These are phyloP conservation scores for Solanum etuberosum DNA, from an alignment of 257 asterid species.

Conservation along the genomic window DNA sequence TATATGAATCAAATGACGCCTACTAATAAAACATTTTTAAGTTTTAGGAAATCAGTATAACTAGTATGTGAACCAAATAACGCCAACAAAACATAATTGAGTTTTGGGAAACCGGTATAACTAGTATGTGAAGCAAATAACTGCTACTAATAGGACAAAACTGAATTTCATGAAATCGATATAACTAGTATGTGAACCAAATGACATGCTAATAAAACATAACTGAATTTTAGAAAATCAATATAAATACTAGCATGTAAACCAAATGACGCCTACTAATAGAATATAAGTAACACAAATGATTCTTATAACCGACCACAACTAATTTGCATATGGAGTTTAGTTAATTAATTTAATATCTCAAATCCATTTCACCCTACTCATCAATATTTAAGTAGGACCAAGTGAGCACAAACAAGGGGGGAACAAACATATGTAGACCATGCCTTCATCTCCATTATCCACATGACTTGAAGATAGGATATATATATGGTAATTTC, in stretches of 20 bases:
- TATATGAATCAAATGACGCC: neutral
- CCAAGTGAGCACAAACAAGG: constrained; percentile 1
- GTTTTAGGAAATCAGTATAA: neutral
- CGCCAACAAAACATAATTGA: neutral
- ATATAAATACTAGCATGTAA: neutral
- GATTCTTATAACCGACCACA: neutral
- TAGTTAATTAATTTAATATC: neutral
- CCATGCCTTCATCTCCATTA: constrained; percentile 17
- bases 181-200: neutral
- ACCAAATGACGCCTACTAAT: neutral
- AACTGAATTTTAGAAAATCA: neutral
- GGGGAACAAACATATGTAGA: constrained; percentile 10
- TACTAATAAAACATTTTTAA: neutral
- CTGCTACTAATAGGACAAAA: neutral
- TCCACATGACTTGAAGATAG: constrained; percentile 3
- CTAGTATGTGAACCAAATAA: neutral
- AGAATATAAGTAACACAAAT: neutral
- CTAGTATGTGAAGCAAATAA: neutral
- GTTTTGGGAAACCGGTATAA: neutral
- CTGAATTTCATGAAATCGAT: neutral
- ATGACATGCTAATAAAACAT: neutral
- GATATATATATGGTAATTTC: neutral
- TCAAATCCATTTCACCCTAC: neutral
- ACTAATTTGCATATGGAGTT: neutral
- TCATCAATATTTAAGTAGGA: constrained; percentile 2